Percentiles rank a stretch among this genome's conserved stretches.
Conservation (phyloP, 805 yeast genomes). For the Sugiyamaella smithiae region DNA sequence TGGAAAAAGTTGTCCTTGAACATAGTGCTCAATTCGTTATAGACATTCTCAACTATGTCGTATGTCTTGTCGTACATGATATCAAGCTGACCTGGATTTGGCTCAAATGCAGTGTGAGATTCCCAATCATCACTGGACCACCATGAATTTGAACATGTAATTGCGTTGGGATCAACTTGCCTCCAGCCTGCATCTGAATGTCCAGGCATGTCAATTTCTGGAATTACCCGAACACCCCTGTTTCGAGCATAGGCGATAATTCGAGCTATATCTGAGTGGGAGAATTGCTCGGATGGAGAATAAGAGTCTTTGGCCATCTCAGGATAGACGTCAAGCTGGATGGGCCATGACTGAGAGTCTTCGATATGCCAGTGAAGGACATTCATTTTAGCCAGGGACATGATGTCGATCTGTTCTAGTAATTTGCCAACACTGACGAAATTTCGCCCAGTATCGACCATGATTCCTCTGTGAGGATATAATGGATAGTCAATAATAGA, state of each 20-base stretch:
- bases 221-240: constrained; percentile 42
- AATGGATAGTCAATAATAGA: constrained; percentile 37
- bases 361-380: constrained; percentile 42
- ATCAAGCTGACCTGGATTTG: constrained; percentile 44
- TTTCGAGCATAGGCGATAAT: constrained; percentile 36
- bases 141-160: constrained; percentile 38
- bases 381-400: constrained; percentile 42
- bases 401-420: constrained; percentile 38
- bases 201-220: constrained; percentile 45
- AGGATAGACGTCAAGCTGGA: constrained; percentile 35
- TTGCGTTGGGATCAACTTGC: constrained; percentile 33
- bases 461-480: constrained; percentile 40
- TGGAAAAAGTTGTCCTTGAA: constrained; percentile 41
- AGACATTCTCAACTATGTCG: constrained; percentile 36
- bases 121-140: constrained; percentile 30
- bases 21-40: constrained; percentile 34
- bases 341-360: constrained; percentile 44
- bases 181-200: constrained; percentile 43
- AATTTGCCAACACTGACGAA: constrained; percentile 32
- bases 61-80: constrained; percentile 35
- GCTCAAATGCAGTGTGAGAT: constrained; percentile 35
- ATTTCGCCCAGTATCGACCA: constrained; percentile 42
- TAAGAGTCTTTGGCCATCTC: constrained; percentile 42
- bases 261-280: constrained; percentile 30
- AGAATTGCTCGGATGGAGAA: constrained; percentile 34